phyloP scores from a whole-genome alignment of 1,284 basidiomycete species.

The Rhodotorula sp. region DNA sequence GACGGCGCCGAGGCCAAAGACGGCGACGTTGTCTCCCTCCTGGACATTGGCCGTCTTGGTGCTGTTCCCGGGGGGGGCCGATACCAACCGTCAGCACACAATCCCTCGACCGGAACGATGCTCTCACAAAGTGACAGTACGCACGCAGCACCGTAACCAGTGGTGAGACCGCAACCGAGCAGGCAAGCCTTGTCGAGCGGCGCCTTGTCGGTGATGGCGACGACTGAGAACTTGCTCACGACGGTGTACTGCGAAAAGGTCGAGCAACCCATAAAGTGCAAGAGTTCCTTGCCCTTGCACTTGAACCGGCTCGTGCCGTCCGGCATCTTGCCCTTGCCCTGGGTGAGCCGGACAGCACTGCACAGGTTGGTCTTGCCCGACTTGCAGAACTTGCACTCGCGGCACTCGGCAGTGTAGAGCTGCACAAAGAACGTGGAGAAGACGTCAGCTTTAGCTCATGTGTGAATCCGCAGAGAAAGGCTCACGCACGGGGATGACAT shows the following conservation, averaged over 20 bases:
- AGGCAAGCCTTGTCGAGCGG: constrained; percentile 93
- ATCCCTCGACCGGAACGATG: constrained; percentile 3
- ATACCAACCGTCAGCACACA: too few species aligned
- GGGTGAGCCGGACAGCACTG: constrained; percentile 59
- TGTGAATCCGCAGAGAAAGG: neutral
- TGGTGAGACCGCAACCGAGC: constrained; percentile 63
- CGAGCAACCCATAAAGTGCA: constrained; percentile 98
- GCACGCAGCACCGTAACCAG: constrained; percentile 89
- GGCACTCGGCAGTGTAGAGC: constrained; percentile 66
- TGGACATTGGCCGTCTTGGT: constrained; percentile 57
- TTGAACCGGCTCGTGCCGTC: constrained; percentile 89
- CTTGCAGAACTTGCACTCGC: constrained; percentile 97
- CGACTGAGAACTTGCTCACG: constrained; percentile 94
- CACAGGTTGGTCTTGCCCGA: constrained; percentile 98
- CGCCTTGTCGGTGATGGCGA: constrained; percentile 75
- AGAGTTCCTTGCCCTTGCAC: constrained; percentile 70
- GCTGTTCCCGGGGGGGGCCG: constrained; percentile 29
- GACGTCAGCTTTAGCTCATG: neutral
- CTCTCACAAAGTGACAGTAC: constrained; percentile 44
- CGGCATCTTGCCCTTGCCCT: constrained; percentile 96
- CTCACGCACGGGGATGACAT: constrained; percentile 69
- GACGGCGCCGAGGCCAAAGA: constrained; percentile 92
- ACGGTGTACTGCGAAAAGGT: constrained; percentile 99
- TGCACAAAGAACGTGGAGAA: too few species aligned
- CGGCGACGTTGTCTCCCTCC: constrained; percentile 65